These are phyloP conservation scores for Lactifluus echinatus DNA, from an alignment of 768 basidiomycete genomes.

Conservation along the genomic window DNA sequence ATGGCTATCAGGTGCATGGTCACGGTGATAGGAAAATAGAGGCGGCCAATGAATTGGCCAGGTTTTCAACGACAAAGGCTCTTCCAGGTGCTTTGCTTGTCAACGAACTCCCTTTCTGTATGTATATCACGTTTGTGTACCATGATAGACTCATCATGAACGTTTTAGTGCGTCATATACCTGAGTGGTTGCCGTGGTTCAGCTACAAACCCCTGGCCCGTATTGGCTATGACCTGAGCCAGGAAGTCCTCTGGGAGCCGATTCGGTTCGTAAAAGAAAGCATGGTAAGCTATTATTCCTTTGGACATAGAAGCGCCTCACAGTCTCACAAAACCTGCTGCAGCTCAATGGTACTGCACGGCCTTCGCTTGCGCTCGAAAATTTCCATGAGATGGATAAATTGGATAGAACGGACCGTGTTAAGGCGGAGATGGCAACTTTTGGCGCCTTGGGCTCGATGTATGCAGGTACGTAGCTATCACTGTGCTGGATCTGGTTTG, in stretches of 20 bases:
- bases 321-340: not conserved
- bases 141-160: not conserved
- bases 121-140: not conserved
- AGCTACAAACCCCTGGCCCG: conserved; percentile 8
- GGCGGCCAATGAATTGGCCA: not conserved
- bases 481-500: not conserved
- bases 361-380: conserved; percentile 1
- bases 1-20: conserved; percentile 1
- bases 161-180: not conserved
- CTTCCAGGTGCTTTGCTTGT: conserved; percentile 9
- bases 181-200: conserved; percentile 1
- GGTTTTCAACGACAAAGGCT: not conserved
- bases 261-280: conserved; percentile 4
- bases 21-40: not conserved
- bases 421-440: not conserved
- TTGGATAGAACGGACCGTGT: not conserved
- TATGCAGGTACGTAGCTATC: not conserved
- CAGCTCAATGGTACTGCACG: conserved; percentile 2
- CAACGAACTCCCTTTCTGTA: conserved; percentile 13
- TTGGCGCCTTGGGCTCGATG: not conserved
- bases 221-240: not conserved
- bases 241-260: not conserved
- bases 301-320: not conserved
- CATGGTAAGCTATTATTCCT: not conserved
- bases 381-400: not conserved